phyloP scores from a whole-genome alignment of 805 yeast species.

The Candida ficus region DNA sequence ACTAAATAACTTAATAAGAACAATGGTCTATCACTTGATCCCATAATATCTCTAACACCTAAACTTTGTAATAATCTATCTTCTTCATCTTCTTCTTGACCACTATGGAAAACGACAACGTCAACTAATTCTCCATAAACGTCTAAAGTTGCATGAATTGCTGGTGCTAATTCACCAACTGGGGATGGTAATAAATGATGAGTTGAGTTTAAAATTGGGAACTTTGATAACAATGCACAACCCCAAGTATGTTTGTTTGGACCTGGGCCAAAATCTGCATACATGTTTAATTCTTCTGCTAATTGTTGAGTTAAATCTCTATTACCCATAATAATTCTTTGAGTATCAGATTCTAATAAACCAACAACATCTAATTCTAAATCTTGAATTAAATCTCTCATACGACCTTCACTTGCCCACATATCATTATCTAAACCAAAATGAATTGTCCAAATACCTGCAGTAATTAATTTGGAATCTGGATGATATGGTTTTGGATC shows the following conservation, averaged over 20 bases:
- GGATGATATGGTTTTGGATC: conserved; percentile 69
- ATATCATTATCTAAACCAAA: conserved; percentile 95
- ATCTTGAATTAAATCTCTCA: conserved; percentile 77
- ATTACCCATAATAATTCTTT: conserved; percentile 90
- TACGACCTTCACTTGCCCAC: conserved; percentile 94
- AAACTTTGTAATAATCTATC: conserved; percentile 85
- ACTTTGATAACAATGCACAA: conserved; percentile 83
- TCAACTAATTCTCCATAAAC: conserved; percentile 85
- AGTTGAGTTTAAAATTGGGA: conserved; percentile 86
- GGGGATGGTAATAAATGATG: conserved; percentile 95
- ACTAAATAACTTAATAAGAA: conserved; percentile 87
- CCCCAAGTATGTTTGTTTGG: conserved; percentile 99
- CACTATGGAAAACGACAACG: conserved; percentile 95
- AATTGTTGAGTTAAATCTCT: conserved; percentile 87
- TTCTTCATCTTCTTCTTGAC: conserved; percentile 96
- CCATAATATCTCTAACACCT: conserved; percentile 76
- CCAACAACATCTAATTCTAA: conserved; percentile 91
- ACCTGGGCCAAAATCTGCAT: conserved; percentile 96
- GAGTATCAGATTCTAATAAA: conserved; percentile 87
- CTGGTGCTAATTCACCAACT: conserved; percentile 97
- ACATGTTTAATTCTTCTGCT: conserved; percentile 91
- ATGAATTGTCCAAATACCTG: conserved; percentile 98
- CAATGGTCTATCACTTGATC: conserved; percentile 73
- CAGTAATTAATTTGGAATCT: conserved; percentile 67
- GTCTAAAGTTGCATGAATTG: conserved; percentile 92